phyloP scores from a whole-genome alignment of 768 basidiomycete genomes.

The Mrakia hoshinonis region DNA sequence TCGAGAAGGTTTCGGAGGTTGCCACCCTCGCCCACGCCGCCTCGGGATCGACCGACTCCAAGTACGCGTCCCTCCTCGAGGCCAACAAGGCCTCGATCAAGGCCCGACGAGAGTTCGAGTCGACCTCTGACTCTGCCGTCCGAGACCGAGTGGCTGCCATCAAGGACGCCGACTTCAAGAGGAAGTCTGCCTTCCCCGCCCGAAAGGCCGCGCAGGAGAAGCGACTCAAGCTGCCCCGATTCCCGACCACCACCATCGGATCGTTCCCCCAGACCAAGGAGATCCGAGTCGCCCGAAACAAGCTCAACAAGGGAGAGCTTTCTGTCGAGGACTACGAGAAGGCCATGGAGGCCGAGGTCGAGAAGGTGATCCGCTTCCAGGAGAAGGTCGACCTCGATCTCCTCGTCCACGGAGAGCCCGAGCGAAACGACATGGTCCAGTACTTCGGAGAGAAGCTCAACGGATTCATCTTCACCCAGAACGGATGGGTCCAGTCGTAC shows the following conservation, averaged over 20 bases:
- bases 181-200: slow-evolving; percentile 76
- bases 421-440: slow-evolving; percentile 99
- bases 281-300: slow-evolving; percentile 93
- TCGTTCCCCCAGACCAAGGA: slow-evolving; percentile 99
- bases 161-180: slow-evolving; percentile 72
- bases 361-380: slow-evolving; percentile 89
- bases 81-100: slow-evolving; percentile 82
- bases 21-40: slow-evolving; percentile 73
- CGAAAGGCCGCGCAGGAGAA: slow-evolving; percentile 83
- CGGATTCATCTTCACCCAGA: slow-evolving; percentile 97
- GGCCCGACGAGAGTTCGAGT: slow-evolving; percentile 90
- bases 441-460: slow-evolving; percentile 95
- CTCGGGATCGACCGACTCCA: slow-evolving; percentile 68
- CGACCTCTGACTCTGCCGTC: slow-evolving; percentile 82
- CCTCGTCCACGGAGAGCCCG: slow-evolving; percentile 96
- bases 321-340: slow-evolving; percentile 79
- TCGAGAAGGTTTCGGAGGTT: slow-evolving; percentile 91
- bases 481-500: slow-evolving; percentile 99
- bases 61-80: slow-evolving; percentile 65
- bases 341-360: slow-evolving; percentile 97
- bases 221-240: slow-evolving; percentile 82
- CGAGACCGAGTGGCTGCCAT: slow-evolving; percentile 91
- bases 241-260: slow-evolving; percentile 97
- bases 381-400: slow-evolving; percentile 93
- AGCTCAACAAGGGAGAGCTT: slow-evolving; percentile 83